Evolutionary conservation across 768 basidiomycete species (phyloP), one percentile per base, ranked within the genome.

Genomic region (Tubosaeta brunneosetosa): DNA sequence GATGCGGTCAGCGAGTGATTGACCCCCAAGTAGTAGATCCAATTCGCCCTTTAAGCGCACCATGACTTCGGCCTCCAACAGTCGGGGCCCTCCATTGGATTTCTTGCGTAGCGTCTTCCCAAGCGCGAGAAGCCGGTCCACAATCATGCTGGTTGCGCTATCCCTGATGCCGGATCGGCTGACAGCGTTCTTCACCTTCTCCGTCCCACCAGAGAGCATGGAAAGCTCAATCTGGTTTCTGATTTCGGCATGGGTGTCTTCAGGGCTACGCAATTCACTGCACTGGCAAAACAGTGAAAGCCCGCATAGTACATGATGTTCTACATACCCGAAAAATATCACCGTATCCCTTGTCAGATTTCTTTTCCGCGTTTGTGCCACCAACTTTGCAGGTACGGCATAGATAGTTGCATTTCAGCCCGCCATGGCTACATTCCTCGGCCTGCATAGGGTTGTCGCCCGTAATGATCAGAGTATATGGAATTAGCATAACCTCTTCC

Each of bases 381-480:
- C 72, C 65, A 5, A 63, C 66, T n/a, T 68, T 55, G 43, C 72
- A 74, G 7, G 55, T 65, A 3, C 56, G 58, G 33, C 72, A 74
- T 29, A 71, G 61, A 38, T 59, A 60, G n/a, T 73, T 74, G 16
- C 65, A 61, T 7, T 46, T 60, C 1, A 71, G 29, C 0, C 72
- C 68, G n/a, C 54, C 60, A 16, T 72, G 70, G 17, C 65, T 68
- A 42, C 65, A 71, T 11, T 64, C 60, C 34, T 74, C 68, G 0
- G 69, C 62, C 22, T 73, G 73, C 73, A 72, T 71, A 0, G 67
- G 73, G 29, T 74, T 74, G 51, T 74, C 66, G 5, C 65, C 59
- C 0, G 57, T 42, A 3, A 64, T 25, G 13, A 71, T 55, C 0
- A 69, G 52, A 0, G 38, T 31, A 29, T 66, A 71, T 0, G 58